A percentile compares a stretch with the other conserved stretches of the same genome.
Evolutionary conservation across 2,329 filamentous ascomycete species (phyloP).

Genomic region (Aspergillus puulaauensis): DNA sequence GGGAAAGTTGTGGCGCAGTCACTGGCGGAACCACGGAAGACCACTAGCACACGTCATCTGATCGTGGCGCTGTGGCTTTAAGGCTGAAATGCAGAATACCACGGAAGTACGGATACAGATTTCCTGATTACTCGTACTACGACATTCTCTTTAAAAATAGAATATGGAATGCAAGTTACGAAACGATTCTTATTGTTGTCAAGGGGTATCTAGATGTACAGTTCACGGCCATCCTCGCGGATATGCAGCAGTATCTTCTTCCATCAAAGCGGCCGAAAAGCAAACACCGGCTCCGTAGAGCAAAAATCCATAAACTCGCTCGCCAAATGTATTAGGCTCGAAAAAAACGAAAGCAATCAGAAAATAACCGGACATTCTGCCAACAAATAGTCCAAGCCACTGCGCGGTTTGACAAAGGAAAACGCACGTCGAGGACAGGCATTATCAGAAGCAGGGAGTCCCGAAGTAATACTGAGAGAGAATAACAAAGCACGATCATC

Average conservation of each 20-base stretch:
- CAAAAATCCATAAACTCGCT: slow-evolving; percentile 10
- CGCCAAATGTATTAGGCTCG: slow-evolving; percentile 5
- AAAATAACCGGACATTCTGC: slow-evolving; percentile 11
- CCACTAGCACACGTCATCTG: slow-evolving; percentile 7
- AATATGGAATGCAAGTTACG: neutral
- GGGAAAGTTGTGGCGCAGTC: slow-evolving; percentile 7
- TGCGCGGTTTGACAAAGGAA: slow-evolving; percentile 12
- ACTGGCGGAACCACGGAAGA: neutral
- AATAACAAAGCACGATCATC: slow-evolving; percentile 7
- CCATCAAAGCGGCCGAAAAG: slow-evolving; percentile 9
- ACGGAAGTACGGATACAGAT: neutral
- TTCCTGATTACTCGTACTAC: no score
- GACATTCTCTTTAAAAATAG: no score
- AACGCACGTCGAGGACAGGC: neutral
- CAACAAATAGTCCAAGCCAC: slow-evolving; percentile 2
- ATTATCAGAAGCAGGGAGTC: neutral
- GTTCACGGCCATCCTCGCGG: slow-evolving; percentile 14
- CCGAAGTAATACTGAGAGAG: neutral
- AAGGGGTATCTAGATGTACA: slow-evolving; percentile 38
- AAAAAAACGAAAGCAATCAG: slow-evolving; percentile 10
- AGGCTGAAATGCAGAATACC: neutral
- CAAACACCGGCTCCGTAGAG: slow-evolving; percentile 13
- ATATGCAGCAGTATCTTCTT: slow-evolving; percentile 6
- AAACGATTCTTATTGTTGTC: slow-evolving; percentile 18
- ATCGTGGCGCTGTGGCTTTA: slow-evolving; percentile 7